A percentile compares a stretch with the other conserved stretches of the same genome.
These are phyloP conservation scores for Chaetothyriales sp. DNA, from an alignment of 2,329 filamentous ascomycete genomes.

Conservation along the genomic window DNA sequence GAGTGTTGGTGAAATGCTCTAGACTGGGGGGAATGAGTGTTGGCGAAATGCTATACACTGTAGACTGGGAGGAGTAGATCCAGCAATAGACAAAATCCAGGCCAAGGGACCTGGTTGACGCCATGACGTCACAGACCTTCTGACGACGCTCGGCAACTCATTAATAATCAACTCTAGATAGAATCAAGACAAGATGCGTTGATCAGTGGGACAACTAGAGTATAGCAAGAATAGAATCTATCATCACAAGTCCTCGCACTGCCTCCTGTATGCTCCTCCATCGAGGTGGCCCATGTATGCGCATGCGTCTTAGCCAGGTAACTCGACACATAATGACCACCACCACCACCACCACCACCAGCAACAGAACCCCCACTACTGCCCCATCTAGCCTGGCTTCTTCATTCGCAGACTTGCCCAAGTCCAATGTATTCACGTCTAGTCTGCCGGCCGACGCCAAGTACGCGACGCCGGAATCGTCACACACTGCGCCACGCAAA, in stretches of 20 bases:
- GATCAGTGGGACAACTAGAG: no score
- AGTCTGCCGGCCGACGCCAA: constrained; percentile 59
- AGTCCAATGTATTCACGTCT: constrained; percentile 49
- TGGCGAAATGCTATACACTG: no score
- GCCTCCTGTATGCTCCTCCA: background rate
- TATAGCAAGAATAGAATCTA: no score
- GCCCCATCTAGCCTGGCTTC: background rate
- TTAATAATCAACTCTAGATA: no score
- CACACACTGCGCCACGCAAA: constrained; percentile 64
- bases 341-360: background rate
- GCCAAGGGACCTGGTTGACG: no score
- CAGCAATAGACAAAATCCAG: no score
- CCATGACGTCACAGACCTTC: no score
- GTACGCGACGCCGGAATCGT: constrained; percentile 66
- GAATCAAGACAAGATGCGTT: no score
- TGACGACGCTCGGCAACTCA: no score
- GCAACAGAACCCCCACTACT: background rate
- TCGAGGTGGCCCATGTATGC: background rate
- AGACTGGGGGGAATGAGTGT: no score
- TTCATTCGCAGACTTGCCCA: constrained; percentile 38
- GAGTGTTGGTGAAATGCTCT: no score
- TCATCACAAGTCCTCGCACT: background rate
- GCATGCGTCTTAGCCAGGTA: background rate
- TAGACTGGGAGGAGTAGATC: no score
- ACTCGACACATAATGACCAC: background rate